Conservation (phyloP, 331 rosid genomes). For the Malus hybrid region DNA sequence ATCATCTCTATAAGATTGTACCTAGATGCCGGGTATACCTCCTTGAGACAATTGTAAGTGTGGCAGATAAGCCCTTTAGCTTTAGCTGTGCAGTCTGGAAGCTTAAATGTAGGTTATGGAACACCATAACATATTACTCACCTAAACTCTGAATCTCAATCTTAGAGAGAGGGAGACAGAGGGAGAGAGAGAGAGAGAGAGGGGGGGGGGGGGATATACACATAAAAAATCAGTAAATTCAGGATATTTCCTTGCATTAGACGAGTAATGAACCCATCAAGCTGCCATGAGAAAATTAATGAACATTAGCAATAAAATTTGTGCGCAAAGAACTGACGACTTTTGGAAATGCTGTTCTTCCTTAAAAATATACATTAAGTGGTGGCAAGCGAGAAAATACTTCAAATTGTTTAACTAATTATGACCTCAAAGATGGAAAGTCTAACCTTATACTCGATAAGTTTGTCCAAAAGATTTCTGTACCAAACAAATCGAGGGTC, state of each 20-base stretch:
- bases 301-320: not conserved
- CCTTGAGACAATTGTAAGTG: slow-evolving; percentile 63
- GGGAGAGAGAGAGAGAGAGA: too few relatives aligned
- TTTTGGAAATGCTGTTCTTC: not conserved
- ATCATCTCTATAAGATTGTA: slow-evolving; percentile 26
- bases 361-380: too few relatives aligned
- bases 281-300: slow-evolving; percentile 55
- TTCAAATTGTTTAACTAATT: not conserved
- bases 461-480: slow-evolving; percentile 73
- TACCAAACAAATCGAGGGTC: slow-evolving; percentile 96
- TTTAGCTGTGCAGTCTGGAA: too few relatives aligned
- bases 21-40: slow-evolving; percentile 90
- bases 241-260: slow-evolving; percentile 97
- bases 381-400: too few relatives aligned
- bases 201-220: too few relatives aligned
- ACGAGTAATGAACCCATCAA: slow-evolving; percentile 72
- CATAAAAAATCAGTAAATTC: too few relatives aligned
- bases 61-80: too few relatives aligned
- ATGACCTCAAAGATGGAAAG: not conserved
- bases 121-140: slow-evolving; percentile 13
- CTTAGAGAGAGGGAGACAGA: too few relatives aligned
- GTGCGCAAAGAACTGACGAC: not conserved
- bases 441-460: slow-evolving; percentile 88
- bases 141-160: slow-evolving; percentile 10
- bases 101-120: too few relatives aligned